Base-by-base conservation (phyloP, 805 yeast species). In the Hanseniaspora pseudoguilliermondii region DNA sequence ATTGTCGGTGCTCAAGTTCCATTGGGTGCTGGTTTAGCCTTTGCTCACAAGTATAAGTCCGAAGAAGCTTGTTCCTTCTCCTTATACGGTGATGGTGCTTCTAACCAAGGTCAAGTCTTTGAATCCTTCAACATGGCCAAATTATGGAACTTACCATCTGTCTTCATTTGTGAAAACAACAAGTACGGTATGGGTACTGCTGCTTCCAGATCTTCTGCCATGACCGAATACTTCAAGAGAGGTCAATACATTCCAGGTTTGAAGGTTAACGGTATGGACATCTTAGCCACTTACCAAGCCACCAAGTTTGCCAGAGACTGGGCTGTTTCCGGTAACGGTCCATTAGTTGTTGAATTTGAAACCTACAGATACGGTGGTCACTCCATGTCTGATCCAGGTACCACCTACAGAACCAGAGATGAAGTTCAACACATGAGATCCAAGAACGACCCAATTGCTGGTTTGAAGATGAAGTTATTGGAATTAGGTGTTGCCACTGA, bases 341-440 rank as follows among this genome's bases (percentile, higher is more conserved):
- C 98, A 61, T 74, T 93, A 64, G 96, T 93, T 55, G 69, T 93
- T 64, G 98, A 93, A 79, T 93, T 85, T 75, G 97, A 90, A 78
- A 93, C 98, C 65, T 93, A 93, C 78, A 86, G 98, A 80, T 93
- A 93, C 73, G 97, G 97, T 78, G 98, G 98, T 73, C 98, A 93
- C 82, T 93, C 98, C 64, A 93, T 93, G 97, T 91, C 97, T 64
- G 98, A 93, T 76, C 98, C 98, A 68, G 98, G 98, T 80, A 93
- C 98, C 73, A 93, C 98, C 63, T 93, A 93, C 84, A 86, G 98
- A 82, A 93, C 98, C 70, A 90, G 98, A 79, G 98, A 93, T 77
- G 98, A 93, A 78, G 93, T 93, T 64, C 97, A 90, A 77, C 91
- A 91, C 78, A 90, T 93, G 97, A 86, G 98, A 79, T 88, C 97